Conservation (phyloP, 164 flowering plant species). For the Vitis amurensis region DNA sequence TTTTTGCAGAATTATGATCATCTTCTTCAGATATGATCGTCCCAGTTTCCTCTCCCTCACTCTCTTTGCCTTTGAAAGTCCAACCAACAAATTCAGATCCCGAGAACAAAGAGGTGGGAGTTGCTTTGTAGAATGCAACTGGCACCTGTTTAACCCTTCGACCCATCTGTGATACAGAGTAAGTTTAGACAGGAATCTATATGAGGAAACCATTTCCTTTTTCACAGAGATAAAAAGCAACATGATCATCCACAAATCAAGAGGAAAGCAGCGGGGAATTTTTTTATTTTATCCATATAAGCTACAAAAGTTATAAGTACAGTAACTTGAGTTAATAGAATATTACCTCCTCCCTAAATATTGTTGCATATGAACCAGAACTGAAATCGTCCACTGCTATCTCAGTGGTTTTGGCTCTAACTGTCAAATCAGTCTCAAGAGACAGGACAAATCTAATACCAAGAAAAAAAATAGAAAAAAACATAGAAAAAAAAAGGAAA, state of each 20-base stretch:
- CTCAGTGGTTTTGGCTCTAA: slow-evolving; percentile 79
- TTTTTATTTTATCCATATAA: too few relatives aligned
- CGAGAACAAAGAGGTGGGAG: slow-evolving; percentile 67
- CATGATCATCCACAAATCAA: too few relatives aligned
- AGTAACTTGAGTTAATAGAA: background rate
- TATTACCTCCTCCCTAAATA: slow-evolving; percentile 78
- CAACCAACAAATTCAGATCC: slow-evolving; percentile 83
- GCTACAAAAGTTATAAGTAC: too few relatives aligned
- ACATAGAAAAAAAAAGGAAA: too few relatives aligned
- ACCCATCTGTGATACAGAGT: slow-evolving; percentile 51
- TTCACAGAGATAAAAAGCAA: background rate
- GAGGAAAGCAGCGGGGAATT: too few relatives aligned
- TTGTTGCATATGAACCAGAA: slow-evolving; percentile 87
- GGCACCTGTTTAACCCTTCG: slow-evolving; percentile 89
- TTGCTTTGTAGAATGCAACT: slow-evolving; percentile 72
- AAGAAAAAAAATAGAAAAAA: too few relatives aligned
- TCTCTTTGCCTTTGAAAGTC: slow-evolving; percentile 47
- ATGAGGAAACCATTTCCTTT: background rate
- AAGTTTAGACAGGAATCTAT: background rate
- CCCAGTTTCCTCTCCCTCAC: slow-evolving; percentile 11
- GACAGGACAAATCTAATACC: slow-evolving; percentile 67
- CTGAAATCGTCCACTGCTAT: slow-evolving; percentile 72
- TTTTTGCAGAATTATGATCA: slow-evolving; percentile 33
- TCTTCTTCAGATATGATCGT: slow-evolving; percentile 13
- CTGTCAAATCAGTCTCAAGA: slow-evolving; percentile 85